These are phyloP conservation scores for Annulohypoxylon stygium DNA, from an alignment of 495 filamentous ascomycete genomes.

Conservation along the genomic window DNA sequence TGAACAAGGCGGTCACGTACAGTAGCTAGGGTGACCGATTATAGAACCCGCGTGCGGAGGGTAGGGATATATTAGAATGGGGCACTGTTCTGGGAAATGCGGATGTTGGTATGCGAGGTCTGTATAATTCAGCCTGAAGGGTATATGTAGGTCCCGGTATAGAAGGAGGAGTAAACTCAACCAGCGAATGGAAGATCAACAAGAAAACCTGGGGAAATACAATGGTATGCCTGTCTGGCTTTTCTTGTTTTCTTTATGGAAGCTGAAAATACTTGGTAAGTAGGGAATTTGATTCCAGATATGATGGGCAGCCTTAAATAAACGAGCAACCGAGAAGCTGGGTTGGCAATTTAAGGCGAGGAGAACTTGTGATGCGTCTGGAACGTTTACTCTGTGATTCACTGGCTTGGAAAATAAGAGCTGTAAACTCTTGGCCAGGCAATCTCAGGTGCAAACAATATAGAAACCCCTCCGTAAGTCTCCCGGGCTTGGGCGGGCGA, in stretches of 20 bases:
- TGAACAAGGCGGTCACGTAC: constrained; percentile 40
- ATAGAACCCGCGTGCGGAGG: constrained; percentile 33
- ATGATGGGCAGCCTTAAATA: constrained; percentile 21
- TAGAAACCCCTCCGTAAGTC: constrained; percentile 26
- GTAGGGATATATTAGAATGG: constrained; percentile 35
- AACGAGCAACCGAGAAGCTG: constrained; percentile 18
- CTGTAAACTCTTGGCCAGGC: constrained; percentile 16
- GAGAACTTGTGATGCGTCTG: constrained; percentile 29
- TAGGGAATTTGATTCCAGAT: constrained; percentile 13
- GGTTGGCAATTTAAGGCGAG: constrained; percentile 11
- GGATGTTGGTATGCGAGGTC: constrained; percentile 38
- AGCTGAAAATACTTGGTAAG: background rate
- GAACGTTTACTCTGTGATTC: constrained; percentile 20
- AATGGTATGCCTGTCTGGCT: constrained; percentile 14
- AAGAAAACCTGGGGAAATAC: constrained; percentile 17
- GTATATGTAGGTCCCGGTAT: constrained; percentile 32
- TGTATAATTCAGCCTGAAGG: constrained; percentile 47
- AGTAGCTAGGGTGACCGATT: constrained; percentile 31
- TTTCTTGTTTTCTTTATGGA: background rate
- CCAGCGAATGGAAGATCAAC: constrained; percentile 23
- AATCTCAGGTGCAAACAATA: constrained; percentile 43
- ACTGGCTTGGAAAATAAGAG: constrained; percentile 21
- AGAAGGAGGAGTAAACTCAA: constrained; percentile 30
- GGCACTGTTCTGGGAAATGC: constrained; percentile 42
- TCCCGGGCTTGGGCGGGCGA: constrained; percentile 27